phyloP scores from a whole-genome alignment of 1,284 basidiomycete species.

The Phylloporus sp. region DNA sequence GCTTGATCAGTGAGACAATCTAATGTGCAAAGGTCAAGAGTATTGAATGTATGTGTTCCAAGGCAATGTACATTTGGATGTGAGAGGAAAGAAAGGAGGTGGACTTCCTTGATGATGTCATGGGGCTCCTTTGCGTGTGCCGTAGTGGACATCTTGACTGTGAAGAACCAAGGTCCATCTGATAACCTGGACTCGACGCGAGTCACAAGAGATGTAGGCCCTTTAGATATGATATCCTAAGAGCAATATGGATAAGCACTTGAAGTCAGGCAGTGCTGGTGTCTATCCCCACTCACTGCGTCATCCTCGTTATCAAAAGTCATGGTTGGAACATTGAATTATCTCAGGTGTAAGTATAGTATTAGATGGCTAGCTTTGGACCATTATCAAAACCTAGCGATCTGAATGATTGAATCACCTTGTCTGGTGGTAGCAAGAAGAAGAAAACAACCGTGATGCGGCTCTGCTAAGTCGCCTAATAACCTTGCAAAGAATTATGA shows the following conservation, averaged over 20 bases:
- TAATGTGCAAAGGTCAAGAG: slow-evolving; percentile 23
- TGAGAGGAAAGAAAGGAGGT: slow-evolving; percentile 52
- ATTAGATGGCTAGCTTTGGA: too few species aligned
- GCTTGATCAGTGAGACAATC: slow-evolving; percentile 56
- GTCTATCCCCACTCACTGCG: slow-evolving; percentile 14
- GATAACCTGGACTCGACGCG: slow-evolving; percentile 15
- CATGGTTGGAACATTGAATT: slow-evolving; percentile 9
- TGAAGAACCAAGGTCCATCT: slow-evolving; percentile 22
- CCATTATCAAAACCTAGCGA: too few species aligned
- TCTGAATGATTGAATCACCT: not conserved
- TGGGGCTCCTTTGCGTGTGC: slow-evolving; percentile 51
- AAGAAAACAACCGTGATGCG: not conserved
- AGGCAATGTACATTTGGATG: slow-evolving; percentile 63
- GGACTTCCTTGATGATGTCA: slow-evolving; percentile 72
- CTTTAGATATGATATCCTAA: slow-evolving; percentile 29
- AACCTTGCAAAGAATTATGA: too few species aligned
- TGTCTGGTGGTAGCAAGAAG: not conserved
- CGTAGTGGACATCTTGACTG: slow-evolving; percentile 37
- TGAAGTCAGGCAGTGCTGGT: not conserved
- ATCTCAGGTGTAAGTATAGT: too few species aligned
- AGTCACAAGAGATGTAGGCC: slow-evolving; percentile 30
- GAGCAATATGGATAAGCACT: slow-evolving; percentile 7
- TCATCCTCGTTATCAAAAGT: slow-evolving; percentile 13
- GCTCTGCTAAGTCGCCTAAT: too few species aligned
- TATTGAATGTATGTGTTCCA: not conserved